Base-by-base conservation (phyloP, 148 eudicot species). In the Diospyros lotus region DNA sequence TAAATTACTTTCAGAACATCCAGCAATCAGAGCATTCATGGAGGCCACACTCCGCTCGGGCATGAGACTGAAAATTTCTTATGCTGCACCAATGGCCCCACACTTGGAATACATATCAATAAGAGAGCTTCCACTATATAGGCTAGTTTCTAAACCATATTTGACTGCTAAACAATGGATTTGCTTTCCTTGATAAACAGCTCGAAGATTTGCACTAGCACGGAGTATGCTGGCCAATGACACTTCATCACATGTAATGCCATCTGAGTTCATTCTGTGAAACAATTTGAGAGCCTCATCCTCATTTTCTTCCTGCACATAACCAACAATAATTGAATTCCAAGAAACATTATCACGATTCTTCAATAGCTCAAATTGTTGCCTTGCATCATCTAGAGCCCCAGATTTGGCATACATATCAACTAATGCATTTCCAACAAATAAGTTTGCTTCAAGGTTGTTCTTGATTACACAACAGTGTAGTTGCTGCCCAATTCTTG, bases 101-200 rank as follows among this genome's bases (percentile, higher is more conserved):
- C 98, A 90, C 84, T 94, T 94, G 72, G 84, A 91, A 83, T 94
- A 94, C 97, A 94, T 87, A 80, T 94, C 98, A 84, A 92, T 80
- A 70, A 94, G 92, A 74, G 98, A 92, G 86, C 97, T 89, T 75
- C 92, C 97, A 69, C 88, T 86, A 75, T 83, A 94, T 69, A 87
- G 88, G 85, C 84, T 89, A 61, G 85, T 84, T 75, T 87, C 89
- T 58, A 92, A 77, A 73, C 95, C 92, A 79, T 66, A 83, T 76
- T 92, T 94, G 45, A 90, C 71, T n/a, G 89, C 72, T 56, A 89
- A 64, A 78, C 89, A 84, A 80, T 94, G 98, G 45, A 92, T 51
- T 62, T 86, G 88, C 81, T 60, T 83, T 66, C 98, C 98, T 71
- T 43, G 80, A 50, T 72, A 72, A 61, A 77, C 79, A 72, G 86